Base-by-base conservation (phyloP, 2,329 filamentous ascomycete genomes). In the Alternaria ethzedia region DNA sequence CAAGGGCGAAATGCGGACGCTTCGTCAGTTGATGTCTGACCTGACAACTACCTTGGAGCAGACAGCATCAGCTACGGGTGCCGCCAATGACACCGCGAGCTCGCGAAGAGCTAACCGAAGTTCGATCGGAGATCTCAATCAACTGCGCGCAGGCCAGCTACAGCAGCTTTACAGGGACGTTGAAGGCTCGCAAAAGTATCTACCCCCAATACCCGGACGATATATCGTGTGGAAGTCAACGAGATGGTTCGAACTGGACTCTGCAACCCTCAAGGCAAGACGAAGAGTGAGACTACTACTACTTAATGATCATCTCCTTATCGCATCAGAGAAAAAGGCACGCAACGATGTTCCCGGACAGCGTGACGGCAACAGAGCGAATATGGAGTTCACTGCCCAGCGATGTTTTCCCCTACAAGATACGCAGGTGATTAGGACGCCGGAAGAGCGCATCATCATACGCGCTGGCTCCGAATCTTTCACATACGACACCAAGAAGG, bases 101-200 rank as follows among this genome's bases (percentile, higher is more conserved):
- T 83, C 84, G 52, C 82, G 87, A 51, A 84, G 85, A 66, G 81
- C 84, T 64, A 97, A 96, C 81, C 89, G 96, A 74, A 97, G 93
- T 80, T 97, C 94, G 15, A 94, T 99, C 47, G 89, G 89, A 41
- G 90, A 91, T 70, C 81, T 91, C 11, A 89, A 91, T 72, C 89
- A 87, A 32, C 86, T 91, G 80, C 90, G 89, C 86, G 90, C 85
- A 67, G 85, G 86, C 3, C 89, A 91, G 70, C 78, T 91, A 36
- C 89, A 96, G 80, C 90, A 93, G 23, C 83, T 99, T 49, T 99
- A 96, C 89, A 98, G 97, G 82, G 92, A 91, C 46, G 93, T 99
- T n/a, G 96, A 98, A 79, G 95, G 95, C 2, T 97, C 94, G 10
- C 96, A 99, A 75, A 98, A 98, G 79, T 99, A 97, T 75, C 84